Conservation (phyloP, 2,329 filamentous ascomycete species). For the Penicillium sp. region DNA sequence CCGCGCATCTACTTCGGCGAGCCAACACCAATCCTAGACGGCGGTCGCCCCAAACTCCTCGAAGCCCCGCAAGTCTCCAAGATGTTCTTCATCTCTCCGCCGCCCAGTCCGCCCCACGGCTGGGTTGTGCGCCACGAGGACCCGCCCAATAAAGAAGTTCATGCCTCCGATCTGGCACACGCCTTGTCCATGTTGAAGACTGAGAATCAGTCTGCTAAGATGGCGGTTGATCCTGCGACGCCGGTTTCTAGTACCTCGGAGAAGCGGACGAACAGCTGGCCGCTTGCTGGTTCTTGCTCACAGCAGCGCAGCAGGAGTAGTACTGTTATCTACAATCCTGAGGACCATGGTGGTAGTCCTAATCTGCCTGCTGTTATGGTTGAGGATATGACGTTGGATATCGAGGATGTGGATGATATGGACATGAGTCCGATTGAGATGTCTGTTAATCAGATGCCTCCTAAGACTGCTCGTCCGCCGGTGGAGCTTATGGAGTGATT, state of each 20-base stretch:
- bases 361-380: slow-evolving; percentile 61
- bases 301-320: slow-evolving; percentile 50
- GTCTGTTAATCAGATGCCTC: slow-evolving; percentile 43
- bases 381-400: slow-evolving; percentile 53
- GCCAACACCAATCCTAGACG: slow-evolving; percentile 46
- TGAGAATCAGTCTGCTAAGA: slow-evolving; percentile 18
- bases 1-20: slow-evolving; percentile 53
- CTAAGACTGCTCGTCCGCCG: slow-evolving; percentile 54
- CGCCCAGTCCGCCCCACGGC: slow-evolving; percentile 60
- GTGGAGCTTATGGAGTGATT: slow-evolving; percentile 53
- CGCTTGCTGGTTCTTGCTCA: slow-evolving; percentile 26
- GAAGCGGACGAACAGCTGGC: slow-evolving; percentile 34
- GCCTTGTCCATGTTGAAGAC: slow-evolving; percentile 53
- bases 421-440: slow-evolving; percentile 44
- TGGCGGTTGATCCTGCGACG: slow-evolving; percentile 29
- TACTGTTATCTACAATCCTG: slow-evolving; percentile 61
- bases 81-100: slow-evolving; percentile 64
- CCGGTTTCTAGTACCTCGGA: slow-evolving; percentile 31
- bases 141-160: slow-evolving; percentile 62
- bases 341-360: slow-evolving; percentile 58
- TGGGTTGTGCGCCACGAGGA: slow-evolving; percentile 63
- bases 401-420: slow-evolving; percentile 44
- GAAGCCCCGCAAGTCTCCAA: slow-evolving; percentile 57
- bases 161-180: slow-evolving; percentile 57
- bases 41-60: slow-evolving; percentile 45